These are phyloP conservation scores for Rhododendron williamsianum DNA, from an alignment of 148 eudicot species.

Conservation along the genomic window DNA sequence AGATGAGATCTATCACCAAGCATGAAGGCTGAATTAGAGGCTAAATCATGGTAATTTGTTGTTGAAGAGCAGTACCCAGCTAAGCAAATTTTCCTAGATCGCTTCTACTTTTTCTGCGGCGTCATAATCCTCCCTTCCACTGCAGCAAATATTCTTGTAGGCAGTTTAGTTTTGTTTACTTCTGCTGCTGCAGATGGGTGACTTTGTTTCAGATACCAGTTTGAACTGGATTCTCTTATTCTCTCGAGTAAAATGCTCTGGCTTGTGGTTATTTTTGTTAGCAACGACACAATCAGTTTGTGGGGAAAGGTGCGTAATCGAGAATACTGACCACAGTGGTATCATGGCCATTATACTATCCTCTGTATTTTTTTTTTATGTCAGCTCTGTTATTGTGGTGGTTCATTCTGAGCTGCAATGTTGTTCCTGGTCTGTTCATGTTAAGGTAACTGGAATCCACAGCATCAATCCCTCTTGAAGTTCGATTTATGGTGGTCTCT, in stretches of 20 bases:
- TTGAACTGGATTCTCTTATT: background rate
- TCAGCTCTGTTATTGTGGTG: background rate
- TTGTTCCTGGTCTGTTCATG: background rate
- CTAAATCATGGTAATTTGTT: background rate
- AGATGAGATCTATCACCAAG: background rate
- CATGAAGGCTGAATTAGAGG: background rate
- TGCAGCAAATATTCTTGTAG: background rate
- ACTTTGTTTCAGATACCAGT: background rate
- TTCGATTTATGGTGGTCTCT: background rate
- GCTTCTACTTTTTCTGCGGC: background rate
- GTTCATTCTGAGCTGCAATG: background rate
- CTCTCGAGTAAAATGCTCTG: background rate
- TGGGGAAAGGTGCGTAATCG: background rate
- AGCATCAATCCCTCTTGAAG: background rate
- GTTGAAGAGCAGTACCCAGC: background rate
- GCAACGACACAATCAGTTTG: background rate
- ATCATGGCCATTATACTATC: too few relatives aligned
- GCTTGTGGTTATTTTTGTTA: background rate
- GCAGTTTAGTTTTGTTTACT: background rate
- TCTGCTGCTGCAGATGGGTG: background rate
- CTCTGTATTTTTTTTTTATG: too few relatives aligned
- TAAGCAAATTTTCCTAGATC: background rate
- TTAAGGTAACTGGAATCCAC: background rate
- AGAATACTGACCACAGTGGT: background rate
- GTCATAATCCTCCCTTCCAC: background rate